Evolutionary conservation across 2,329 filamentous ascomycete genomes (phyloP), one percentile per base, ranked within the genome.

Genomic region (Botrytis sinoallii): DNA sequence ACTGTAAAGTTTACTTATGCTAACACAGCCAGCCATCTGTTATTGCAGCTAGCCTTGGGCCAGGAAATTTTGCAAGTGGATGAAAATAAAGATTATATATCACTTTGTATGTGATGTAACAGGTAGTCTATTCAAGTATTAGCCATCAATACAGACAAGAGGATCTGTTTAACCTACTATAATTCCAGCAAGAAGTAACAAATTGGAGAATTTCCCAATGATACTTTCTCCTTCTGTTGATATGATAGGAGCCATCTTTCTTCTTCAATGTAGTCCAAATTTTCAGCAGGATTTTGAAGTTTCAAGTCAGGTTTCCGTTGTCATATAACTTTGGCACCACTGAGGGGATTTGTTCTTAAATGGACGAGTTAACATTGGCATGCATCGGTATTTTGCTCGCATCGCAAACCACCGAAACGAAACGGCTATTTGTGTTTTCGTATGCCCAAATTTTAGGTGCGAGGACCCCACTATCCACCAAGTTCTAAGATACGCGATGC

Each of bases 51-150:
- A 71, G 8, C 40, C 35, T 72, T 67, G 70, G 70, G 48, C 70
- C 70, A n/a, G 70, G 70, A n/a, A 72, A 72, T 46, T 67, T 55
- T 40, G 61, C 63, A n/a, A 72, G 70, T 10, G 70, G 70, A 42
- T 72, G 70, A 20, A 72, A 72, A 46, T 65, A 67, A 22, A 72
- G 22, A 35, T 72, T 72, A 59, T 70, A 70, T 63, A 71, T 32
- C 32, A 63, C 44, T 72, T 46, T 67, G 20, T 46, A 67, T 72
- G 48, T 57, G 32, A 66, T 22, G 22, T 59, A 72, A 32, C n/a
- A 22, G 20, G 38, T 10, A 18, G 9, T 29, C 70, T 72, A 4
- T 38, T 46, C 9, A n/a, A n/a, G 7, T 35, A 16, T 72, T 57
- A 72, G 63, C 38, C 12, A 32, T 29, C 32, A 6, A 67, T 16